Evolutionary conservation across 768 basidiomycete species (phyloP).

Genomic region (Podaxis carcinomalis): DNA sequence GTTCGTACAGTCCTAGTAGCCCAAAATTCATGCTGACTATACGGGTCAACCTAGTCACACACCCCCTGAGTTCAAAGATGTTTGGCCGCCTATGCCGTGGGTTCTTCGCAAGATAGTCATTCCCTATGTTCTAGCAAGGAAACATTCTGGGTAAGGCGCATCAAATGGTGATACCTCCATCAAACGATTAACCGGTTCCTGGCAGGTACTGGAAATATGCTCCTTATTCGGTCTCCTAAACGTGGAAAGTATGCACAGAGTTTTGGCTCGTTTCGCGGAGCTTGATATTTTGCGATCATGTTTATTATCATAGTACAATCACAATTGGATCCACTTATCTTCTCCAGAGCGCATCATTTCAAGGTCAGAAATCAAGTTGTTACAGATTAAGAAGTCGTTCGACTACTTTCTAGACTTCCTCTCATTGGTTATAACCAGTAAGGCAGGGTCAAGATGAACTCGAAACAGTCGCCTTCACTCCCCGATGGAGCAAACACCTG

Average conservation of each 20-base stretch:
- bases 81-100: conserved; percentile 12
- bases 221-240: conserved; percentile 3
- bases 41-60: neutral
- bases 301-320: too few relatives aligned
- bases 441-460: neutral
- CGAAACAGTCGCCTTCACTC: neutral
- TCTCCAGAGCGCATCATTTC: too few relatives aligned
- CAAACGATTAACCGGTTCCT: neutral
- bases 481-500: neutral
- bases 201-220: conserved; percentile 10
- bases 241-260: neutral
- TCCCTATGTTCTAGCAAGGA: conserved; percentile 5
- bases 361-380: too few relatives aligned
- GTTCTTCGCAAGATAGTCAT: conserved; percentile 7
- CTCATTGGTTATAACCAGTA: neutral
- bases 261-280: neutral
- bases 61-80: conserved; percentile 1
- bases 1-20: neutral
- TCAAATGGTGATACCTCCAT: neutral
- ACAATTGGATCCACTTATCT: too few relatives aligned
- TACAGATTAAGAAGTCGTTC: too few relatives aligned
- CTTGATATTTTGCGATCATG: neutral
- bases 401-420: neutral
- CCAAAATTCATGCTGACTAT: neutral
- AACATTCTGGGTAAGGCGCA: conserved; percentile 1